Evolutionary conservation across 768 basidiomycete genomes (phyloP).

Genomic region (Leccinum olivaceopallidum): DNA sequence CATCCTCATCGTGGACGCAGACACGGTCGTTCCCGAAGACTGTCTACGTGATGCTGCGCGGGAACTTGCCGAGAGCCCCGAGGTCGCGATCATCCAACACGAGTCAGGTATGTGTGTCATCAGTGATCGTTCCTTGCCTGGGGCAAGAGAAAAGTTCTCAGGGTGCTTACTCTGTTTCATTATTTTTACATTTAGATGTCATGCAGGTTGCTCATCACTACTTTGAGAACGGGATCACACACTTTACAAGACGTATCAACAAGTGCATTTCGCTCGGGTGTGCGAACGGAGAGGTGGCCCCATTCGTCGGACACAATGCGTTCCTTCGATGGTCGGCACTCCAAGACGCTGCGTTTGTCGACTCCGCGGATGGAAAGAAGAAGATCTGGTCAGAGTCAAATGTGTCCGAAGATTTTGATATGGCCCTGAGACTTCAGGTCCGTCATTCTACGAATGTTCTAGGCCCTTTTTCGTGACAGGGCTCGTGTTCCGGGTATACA

Average conservation of each 20-base stretch:
- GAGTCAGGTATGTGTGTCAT: conserved; percentile 62
- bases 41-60: conserved; percentile 90
- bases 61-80: conserved; percentile 61
- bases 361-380: conserved; percentile 55
- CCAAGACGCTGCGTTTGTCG: conserved; percentile 80
- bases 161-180: neutral
- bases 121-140: conserved; percentile 22
- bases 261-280: conserved; percentile 76
- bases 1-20: conserved; percentile 83
- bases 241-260: conserved; percentile 89
- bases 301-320: conserved; percentile 87
- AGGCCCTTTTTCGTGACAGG: neutral
- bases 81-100: conserved; percentile 87
- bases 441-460: neutral
- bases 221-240: conserved; percentile 89
- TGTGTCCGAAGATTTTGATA: conserved; percentile 72
- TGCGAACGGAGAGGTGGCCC: conserved; percentile 74
- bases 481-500: neutral
- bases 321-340: conserved; percentile 89
- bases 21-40: conserved; percentile 88
- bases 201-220: conserved; percentile 91
- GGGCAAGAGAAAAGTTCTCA: neutral
- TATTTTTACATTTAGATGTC: conserved; percentile 50
- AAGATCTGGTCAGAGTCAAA: conserved; percentile 70
- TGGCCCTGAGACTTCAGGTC: conserved; percentile 57